Evolutionary conservation across 345 rosid genomes (phyloP).

Genomic region (Bretschneidera sinensis): DNA sequence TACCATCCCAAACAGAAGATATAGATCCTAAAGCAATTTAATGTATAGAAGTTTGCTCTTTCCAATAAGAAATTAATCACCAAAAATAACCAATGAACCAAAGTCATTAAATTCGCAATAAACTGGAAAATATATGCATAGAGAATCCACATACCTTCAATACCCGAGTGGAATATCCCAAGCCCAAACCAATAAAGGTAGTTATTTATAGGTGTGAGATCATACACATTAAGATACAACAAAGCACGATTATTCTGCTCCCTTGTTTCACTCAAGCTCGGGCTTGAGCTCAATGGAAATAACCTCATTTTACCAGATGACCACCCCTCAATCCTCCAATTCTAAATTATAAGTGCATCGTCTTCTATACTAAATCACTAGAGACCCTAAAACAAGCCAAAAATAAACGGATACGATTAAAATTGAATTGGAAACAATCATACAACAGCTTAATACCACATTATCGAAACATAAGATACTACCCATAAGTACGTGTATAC

Average conservation of each 20-base stretch:
- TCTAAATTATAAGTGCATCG: conserved; percentile 27
- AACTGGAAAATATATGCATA: background rate
- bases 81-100: background rate
- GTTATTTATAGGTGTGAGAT: conserved; percentile 90
- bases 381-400: conserved; percentile 1
- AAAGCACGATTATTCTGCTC: conserved; percentile 35
- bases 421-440: background rate
- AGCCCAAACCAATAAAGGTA: conserved; percentile 89
- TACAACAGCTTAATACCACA: background rate
- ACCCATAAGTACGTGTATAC: background rate
- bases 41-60: background rate
- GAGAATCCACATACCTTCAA: conserved; percentile 59
- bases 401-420: background rate
- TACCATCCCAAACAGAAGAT: background rate
- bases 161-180: conserved; percentile 93
- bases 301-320: conserved; percentile 54
- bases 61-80: background rate
- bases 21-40: background rate
- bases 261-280: conserved; percentile 42
- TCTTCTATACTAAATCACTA: conserved; percentile 15
- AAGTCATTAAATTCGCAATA: background rate
- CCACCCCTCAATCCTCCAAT: conserved; percentile 16
- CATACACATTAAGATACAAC: conserved; percentile 85
- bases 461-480: background rate
- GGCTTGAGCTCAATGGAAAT: conserved; percentile 54